A percentile compares a stretch with the other conserved stretches of the same genome.
Conservation (phyloP, 1,284 basidiomycete species). For the Fomitiporia mediterranea region DNA sequence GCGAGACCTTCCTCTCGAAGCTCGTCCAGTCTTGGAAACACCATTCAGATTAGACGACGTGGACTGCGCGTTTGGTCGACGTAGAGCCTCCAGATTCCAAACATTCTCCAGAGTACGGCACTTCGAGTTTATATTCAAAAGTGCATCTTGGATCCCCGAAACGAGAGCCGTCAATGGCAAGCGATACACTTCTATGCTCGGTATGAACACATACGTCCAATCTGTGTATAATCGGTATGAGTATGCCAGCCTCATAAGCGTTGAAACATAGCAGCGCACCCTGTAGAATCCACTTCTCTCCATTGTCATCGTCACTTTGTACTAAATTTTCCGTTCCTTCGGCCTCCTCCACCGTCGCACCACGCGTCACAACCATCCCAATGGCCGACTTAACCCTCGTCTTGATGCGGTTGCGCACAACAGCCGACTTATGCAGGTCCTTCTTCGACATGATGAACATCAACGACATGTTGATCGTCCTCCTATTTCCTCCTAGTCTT, state of each 20-base stretch:
- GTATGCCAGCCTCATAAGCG: background rate
- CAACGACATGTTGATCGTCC: slow-evolving; percentile 27
- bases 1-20: too few relatives aligned
- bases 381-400: slow-evolving; percentile 15
- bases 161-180: slow-evolving; percentile 15
- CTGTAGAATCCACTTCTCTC: slow-evolving; percentile 5
- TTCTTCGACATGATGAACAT: slow-evolving; percentile 22
- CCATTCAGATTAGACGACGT: too few relatives aligned
- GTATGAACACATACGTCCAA: slow-evolving; percentile 20
- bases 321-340: background rate
- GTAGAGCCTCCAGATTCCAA: background rate
- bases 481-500: slow-evolving; percentile 1
- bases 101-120: background rate
- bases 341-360: background rate
- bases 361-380: slow-evolving; percentile 6
- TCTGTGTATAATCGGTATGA: background rate
- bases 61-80: too few relatives aligned
- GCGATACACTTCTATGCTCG: slow-evolving; percentile 18
- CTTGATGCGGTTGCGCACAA: slow-evolving; percentile 11
- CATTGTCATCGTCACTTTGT: background rate
- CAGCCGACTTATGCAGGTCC: slow-evolving; percentile 20
- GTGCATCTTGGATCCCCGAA: slow-evolving; percentile 1
- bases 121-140: background rate
- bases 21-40: too few relatives aligned
- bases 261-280: background rate